Evolutionary conservation across 2,329 filamentous ascomycete genomes (phyloP).

Genomic region (Colletotrichum sp.): DNA sequence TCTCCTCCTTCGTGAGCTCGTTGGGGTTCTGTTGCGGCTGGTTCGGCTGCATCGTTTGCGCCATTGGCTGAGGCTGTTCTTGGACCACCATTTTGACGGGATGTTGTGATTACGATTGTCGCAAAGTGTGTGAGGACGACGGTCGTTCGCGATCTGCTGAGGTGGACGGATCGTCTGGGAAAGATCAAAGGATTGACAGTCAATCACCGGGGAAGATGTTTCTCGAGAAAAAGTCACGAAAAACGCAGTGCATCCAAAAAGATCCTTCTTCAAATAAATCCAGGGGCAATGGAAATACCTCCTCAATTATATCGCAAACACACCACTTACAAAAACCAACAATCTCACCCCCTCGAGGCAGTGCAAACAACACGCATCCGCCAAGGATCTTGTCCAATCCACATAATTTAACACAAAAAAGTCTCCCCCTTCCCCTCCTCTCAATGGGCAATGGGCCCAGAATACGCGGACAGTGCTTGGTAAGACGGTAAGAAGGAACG

Average conservation of each 20-base stretch:
- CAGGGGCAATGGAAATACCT: neutral
- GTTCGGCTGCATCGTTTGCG: neutral
- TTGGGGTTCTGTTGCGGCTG: neutral
- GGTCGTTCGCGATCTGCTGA: neutral
- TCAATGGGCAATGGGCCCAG: neutral
- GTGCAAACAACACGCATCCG: neutral
- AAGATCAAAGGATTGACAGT: neutral
- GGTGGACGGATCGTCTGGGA: too few relatives aligned
- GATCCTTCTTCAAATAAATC: neutral
- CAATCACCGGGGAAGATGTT: neutral
- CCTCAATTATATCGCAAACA: neutral
- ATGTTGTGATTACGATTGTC: neutral
- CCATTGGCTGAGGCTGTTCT: neutral
- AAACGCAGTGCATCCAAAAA: neutral
- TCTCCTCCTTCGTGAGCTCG: neutral
- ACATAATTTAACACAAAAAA: neutral
- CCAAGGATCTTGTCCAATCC: conserved; percentile 1
- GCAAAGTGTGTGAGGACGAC: neutral
- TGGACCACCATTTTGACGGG: neutral
- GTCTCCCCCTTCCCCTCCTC: neutral
- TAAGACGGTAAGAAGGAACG: neutral
- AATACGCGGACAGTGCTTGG: neutral
- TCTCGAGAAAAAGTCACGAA: neutral
- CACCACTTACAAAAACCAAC: neutral
- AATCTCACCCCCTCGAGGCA: neutral